Conservation (phyloP, 306 rosid genomes). For the Vigna radiata region DNA sequence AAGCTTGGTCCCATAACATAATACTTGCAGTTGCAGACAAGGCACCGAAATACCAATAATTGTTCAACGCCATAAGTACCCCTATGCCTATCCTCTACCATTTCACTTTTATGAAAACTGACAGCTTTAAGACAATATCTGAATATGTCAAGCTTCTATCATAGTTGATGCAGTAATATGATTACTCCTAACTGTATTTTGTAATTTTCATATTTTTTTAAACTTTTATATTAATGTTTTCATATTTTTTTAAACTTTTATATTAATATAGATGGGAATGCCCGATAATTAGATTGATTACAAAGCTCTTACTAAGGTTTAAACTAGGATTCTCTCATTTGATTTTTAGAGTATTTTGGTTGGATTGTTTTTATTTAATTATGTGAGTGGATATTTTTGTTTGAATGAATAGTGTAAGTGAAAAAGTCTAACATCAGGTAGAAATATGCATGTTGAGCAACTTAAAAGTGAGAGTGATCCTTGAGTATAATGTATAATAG, state of each 20-base stretch:
- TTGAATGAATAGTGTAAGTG: background rate
- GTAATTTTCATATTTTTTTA: background rate
- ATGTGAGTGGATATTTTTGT: background rate
- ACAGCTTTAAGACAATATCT: background rate
- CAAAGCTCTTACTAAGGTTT: background rate
- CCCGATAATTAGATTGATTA: background rate
- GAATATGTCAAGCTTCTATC: background rate
- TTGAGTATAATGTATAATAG: background rate
- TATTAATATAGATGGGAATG: background rate
- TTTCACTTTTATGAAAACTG: background rate
- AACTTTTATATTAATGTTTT: background rate
- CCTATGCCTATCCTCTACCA: constrained; percentile 40
- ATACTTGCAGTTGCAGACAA: constrained; percentile 51
- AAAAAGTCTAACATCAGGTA: background rate
- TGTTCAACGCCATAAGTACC: constrained; percentile 50
- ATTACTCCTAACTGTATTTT: background rate
- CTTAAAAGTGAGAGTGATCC: background rate
- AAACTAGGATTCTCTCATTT: background rate
- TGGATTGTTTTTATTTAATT: constrained; percentile 8
- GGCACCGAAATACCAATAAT: constrained; percentile 50
- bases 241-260: background rate
- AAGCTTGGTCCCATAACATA: constrained; percentile 68
- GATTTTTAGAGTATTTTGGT: background rate
- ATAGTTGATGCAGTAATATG: background rate
- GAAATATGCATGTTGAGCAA: background rate